Percentiles rank a stretch among this genome's conserved stretches.
Conservation (phyloP, 2,329 filamentous ascomycete genomes). For the Fusarium sp. region DNA sequence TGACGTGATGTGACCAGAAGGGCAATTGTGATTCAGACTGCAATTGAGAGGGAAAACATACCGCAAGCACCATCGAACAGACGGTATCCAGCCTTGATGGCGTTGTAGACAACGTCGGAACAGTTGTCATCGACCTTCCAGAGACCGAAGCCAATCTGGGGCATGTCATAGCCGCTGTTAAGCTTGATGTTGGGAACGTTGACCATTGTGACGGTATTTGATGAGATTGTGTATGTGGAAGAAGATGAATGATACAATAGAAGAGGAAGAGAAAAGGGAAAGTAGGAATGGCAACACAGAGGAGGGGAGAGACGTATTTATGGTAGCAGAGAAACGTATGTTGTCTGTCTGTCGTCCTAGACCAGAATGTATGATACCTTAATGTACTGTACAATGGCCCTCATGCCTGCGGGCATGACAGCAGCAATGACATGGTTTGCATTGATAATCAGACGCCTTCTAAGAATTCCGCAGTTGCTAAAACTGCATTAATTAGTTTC, state of each 20-base stretch:
- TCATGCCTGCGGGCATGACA: conserved; percentile 36
- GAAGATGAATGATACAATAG: conserved; percentile 3
- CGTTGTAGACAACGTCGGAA: conserved; percentile 82
- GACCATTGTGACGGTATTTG: conserved; percentile 47
- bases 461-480: conserved; percentile 7
- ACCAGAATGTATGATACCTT: conserved; percentile 22
- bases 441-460: conserved; percentile 41
- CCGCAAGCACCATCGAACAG: conserved; percentile 70
- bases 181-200: conserved; percentile 66
- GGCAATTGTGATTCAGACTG: conserved; percentile 4
- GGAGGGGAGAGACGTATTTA: conserved; percentile 37
- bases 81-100: conserved; percentile 72
- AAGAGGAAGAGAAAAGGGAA: conserved; percentile 3
- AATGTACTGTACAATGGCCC: conserved; percentile 13
- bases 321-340: conserved; percentile 27
- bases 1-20: neutral
- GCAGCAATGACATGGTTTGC: conserved; percentile 8
- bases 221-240: conserved; percentile 10
- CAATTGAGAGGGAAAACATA: conserved; percentile 51
- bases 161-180: conserved; percentile 75
- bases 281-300: conserved; percentile 14
- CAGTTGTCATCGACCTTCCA: conserved; percentile 86
- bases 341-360: conserved; percentile 10
- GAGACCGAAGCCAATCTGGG: conserved; percentile 79
- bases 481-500: neutral